Conservation (phyloP, 225 moss, liverwort and hornwort genomes). For the Straminergon stramineum region DNA sequence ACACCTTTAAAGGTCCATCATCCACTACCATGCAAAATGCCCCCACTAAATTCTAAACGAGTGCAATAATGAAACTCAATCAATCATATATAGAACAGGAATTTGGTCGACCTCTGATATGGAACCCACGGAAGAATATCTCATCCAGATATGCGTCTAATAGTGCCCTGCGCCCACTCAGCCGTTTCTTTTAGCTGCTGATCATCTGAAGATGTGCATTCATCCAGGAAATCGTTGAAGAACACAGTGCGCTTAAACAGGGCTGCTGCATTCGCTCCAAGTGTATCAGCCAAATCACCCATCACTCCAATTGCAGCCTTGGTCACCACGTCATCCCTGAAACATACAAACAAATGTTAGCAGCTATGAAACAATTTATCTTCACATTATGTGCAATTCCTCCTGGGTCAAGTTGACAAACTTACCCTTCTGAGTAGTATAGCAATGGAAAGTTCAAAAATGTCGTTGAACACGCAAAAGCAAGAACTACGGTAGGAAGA, state of each 20-base stretch:
- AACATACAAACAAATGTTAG: neutral
- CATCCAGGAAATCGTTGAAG: constrained; percentile 44
- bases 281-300: constrained; percentile 50
- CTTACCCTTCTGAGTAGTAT: neutral
- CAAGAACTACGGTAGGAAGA: neutral
- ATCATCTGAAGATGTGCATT: constrained; percentile 48
- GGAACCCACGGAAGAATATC: neutral
- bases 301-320: constrained; percentile 57
- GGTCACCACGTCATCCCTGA: constrained; percentile 50
- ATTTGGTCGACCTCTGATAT: constrained; percentile 11
- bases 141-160: constrained; percentile 37
- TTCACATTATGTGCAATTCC: neutral
- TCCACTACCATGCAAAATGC: constrained; percentile 48
- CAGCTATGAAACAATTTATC: neutral
- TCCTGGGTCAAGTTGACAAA: neutral
- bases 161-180: constrained; percentile 51
- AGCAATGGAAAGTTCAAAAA: neutral
- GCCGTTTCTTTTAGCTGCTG: constrained; percentile 55
- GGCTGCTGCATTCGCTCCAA: constrained; percentile 38
- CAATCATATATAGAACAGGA: constrained; percentile 51
- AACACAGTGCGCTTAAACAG: constrained; percentile 41
- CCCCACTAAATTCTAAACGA: constrained; percentile 28
- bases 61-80: constrained; percentile 49
- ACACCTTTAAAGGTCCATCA: constrained; percentile 33
- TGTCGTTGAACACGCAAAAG: neutral